These are phyloP conservation scores for Spathaspora boniae DNA, from an alignment of 805 yeast genomes.

Conservation along the genomic window DNA sequence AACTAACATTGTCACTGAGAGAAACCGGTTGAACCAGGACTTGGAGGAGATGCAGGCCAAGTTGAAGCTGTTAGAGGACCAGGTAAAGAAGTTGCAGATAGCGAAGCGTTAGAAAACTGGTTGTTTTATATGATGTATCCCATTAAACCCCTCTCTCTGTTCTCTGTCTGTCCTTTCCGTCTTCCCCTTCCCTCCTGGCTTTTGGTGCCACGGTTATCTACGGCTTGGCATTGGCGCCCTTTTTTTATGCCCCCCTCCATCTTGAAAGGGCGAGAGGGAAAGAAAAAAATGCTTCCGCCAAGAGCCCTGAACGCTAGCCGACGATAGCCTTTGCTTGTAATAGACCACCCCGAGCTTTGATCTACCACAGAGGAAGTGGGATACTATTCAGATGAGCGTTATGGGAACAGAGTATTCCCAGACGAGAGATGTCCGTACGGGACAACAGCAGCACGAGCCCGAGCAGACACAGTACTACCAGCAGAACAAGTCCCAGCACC, in stretches of 20 bases:
- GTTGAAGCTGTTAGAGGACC: conserved; percentile 71
- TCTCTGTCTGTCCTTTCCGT: conserved; percentile 1
- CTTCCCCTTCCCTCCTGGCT: conserved; percentile 1
- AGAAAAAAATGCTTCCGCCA: no score
- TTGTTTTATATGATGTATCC: not conserved
- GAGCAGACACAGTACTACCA: no score
- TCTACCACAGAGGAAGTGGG: no score
- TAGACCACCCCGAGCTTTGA: no score
- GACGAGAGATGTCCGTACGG: no score
- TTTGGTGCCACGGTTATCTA: not conserved
- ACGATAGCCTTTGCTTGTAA: no score
- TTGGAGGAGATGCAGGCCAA: conserved; percentile 83
- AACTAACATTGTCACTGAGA: conserved; percentile 90
- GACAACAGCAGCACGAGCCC: conserved; percentile 4
- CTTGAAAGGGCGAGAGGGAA: no score
- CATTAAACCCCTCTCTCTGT: not conserved
- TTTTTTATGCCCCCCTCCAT: not conserved
- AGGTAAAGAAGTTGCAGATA: conserved; percentile 57
- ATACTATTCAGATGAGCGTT: no score
- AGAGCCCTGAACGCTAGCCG: no score
- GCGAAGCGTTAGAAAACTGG: conserved; percentile 22
- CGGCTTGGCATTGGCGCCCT: conserved; percentile 1
- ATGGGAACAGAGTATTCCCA: no score
- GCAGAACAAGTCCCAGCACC: not conserved
- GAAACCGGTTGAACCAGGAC: conserved; percentile 90